Evolutionary conservation across 345 rosid species (phyloP).

Genomic region (Rhodamnia argentea): DNA sequence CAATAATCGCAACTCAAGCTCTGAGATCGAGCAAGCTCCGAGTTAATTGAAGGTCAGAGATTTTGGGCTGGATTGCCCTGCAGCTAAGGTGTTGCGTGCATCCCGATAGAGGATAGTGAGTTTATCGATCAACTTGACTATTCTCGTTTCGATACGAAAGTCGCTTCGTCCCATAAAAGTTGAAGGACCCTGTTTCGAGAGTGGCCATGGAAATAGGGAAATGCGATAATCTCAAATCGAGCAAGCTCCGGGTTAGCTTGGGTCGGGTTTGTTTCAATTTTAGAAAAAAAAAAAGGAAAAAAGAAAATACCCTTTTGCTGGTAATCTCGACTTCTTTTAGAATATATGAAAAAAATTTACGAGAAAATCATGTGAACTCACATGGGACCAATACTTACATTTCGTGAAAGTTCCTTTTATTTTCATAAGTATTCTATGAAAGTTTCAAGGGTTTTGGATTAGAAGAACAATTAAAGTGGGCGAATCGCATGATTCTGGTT

Average conservation of each 20-base stretch:
- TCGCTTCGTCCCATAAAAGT: too few relatives aligned
- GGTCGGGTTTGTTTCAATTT: not conserved
- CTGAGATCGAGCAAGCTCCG: fast-evolving
- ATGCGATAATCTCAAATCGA: too few relatives aligned
- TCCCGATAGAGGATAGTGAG: too few relatives aligned
- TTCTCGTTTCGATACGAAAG: too few relatives aligned
- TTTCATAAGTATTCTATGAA: not conserved
- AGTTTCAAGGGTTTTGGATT: not conserved
- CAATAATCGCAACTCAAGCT: not conserved
- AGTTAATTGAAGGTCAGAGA: not conserved
- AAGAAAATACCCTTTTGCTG: not conserved
- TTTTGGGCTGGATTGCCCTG: not conserved
- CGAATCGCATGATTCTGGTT: not conserved
- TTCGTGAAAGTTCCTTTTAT: not conserved
- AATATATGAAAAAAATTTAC: not conserved
- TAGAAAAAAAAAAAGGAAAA: not conserved
- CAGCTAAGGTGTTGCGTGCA: too few relatives aligned
- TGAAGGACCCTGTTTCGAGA: too few relatives aligned
- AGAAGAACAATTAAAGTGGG: not conserved
- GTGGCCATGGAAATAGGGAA: too few relatives aligned
- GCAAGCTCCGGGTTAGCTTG: too few relatives aligned
- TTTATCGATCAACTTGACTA: too few relatives aligned
- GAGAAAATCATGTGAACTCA: not conserved
- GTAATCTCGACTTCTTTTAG: fast-evolving
- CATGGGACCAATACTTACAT: not conserved